Conservation (phyloP, 768 basidiomycete species). For the Calocera viscosa region DNA sequence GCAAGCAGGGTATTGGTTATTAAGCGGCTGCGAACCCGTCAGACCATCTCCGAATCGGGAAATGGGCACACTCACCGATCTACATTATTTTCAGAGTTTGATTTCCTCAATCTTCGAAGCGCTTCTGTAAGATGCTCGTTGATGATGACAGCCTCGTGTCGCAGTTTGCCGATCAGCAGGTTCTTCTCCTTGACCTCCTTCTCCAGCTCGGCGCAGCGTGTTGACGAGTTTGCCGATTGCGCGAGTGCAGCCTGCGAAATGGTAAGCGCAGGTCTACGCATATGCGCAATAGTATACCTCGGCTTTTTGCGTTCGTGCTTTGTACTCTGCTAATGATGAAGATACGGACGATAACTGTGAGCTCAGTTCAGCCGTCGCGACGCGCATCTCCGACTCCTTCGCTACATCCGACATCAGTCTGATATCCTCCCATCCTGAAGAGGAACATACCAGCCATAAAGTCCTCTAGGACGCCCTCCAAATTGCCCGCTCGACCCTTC, state of each 20-base stretch:
- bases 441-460: constrained; percentile 71
- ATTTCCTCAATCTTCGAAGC: constrained; percentile 80
- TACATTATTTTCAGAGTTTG: constrained; percentile 73
- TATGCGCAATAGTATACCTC: constrained; percentile 43
- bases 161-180: constrained; percentile 82
- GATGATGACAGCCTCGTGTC: constrained; percentile 94
- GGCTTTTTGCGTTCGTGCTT: constrained; percentile 73
- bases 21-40: constrained; percentile 41
- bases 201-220: constrained; percentile 60
- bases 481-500: constrained; percentile 60
- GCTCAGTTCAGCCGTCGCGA: constrained; percentile 74
- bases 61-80: constrained; percentile 37
- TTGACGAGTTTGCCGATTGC: constrained; percentile 53
- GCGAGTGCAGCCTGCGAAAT: constrained; percentile 54
- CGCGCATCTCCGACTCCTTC: constrained; percentile 79
- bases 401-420: constrained; percentile 35
- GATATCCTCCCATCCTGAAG: neutral
- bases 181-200: constrained; percentile 93
- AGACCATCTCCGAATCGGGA: neutral
- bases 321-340: constrained; percentile 76
- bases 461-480: constrained; percentile 88
- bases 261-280: constrained; percentile 8
- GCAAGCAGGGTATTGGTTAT: constrained; percentile 88
- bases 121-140: constrained; percentile 98
- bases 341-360: constrained; percentile 55